Percentiles rank a stretch among this genome's conserved stretches.
These are phyloP conservation scores for Paralagenidium karlingii DNA, from an alignment of 352 stramenopile genomes.

Conservation along the genomic window DNA sequence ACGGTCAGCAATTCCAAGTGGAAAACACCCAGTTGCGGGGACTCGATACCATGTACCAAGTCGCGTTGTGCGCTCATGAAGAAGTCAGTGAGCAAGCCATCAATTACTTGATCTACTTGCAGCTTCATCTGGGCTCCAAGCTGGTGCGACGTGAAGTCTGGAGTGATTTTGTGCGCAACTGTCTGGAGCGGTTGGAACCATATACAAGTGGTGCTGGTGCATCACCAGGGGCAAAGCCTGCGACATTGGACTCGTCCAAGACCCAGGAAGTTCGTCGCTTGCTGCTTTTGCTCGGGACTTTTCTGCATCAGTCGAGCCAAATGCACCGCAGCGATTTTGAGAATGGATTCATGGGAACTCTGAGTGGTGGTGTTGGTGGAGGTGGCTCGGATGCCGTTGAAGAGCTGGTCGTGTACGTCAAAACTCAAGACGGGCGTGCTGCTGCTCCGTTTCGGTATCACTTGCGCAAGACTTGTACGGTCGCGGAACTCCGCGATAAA, in stretches of 20 bases:
- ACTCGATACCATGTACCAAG: constrained; percentile 40
- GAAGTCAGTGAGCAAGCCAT: constrained; percentile 31
- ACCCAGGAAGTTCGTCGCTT: constrained; percentile 28
- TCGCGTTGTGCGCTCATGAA: constrained; percentile 24
- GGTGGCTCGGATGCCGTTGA: constrained; percentile 15
- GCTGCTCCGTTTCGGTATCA: constrained; percentile 49
- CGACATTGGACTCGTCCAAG: constrained; percentile 8
- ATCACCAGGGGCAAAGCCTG: too few species aligned
- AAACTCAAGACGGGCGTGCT: constrained; percentile 46
- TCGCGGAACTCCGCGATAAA: constrained; percentile 44
- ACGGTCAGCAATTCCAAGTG: constrained; percentile 22
- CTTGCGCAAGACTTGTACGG: constrained; percentile 34
- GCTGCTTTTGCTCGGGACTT: constrained; percentile 58
- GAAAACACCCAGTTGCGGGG: constrained; percentile 49
- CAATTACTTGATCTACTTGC: constrained; percentile 61
- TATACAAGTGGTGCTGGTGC: constrained; percentile 5
- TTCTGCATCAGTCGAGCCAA: constrained; percentile 37
- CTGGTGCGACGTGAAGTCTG: constrained; percentile 56
- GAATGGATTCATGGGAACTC: background rate
- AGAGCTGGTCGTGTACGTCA: constrained; percentile 53
- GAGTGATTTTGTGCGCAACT: constrained; percentile 41
- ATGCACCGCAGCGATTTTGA: background rate
- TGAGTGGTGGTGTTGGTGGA: too few species aligned
- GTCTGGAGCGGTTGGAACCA: constrained; percentile 27
- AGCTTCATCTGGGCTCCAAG: constrained; percentile 55